Base-by-base conservation (phyloP, 2,329 filamentous ascomycete genomes). In the Talaromyces amestolkiae region DNA sequence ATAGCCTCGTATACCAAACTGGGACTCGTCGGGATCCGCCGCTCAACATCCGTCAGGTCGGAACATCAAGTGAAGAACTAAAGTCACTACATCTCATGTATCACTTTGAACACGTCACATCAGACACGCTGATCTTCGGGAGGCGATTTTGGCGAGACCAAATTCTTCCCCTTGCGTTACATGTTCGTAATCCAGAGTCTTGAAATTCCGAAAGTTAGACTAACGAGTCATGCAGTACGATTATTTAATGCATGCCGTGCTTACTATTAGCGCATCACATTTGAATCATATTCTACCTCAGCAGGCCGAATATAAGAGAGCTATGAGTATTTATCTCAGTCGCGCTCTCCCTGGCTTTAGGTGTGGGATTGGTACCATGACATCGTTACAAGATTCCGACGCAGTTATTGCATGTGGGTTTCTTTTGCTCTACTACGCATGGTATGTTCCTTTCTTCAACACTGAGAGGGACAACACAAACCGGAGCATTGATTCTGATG, bases 51-150 rank as follows among this genome's bases (percentile, higher is more conserved):
- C 7, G 17, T n/a, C 39, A 43, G 39, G 39, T 61, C 27, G 19
- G 45, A 37, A 49, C 1, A n/a, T 39, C 19, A 10, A 31, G 10
- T 27, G 33, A n/a, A 51, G 59, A 61, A 19, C 13, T 41, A 58
- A 41, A 43, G 37, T 43, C 56, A 43, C 13, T 58, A 43, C 35
- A 35, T 9, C 43, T 61, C 3, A 61, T 61, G 58, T 19, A 61
- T 61, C 58, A 61, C 43, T 61, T 61, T 49, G 58, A 61, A 13
- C 58, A 61, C 27, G 49, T 51, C 19, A 61, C 58, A 37, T 47
- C 58, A n/a, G 41, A 61, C 22, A 61, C 58, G 43, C 24, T 61
- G 8, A 17, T 61, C 9, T 61, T 61, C 13, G 58, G 58, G 4
- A 61, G 49, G 19, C 31, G 15, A 10, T 61, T 61, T 39, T 61